Percentiles rank a stretch among this genome's conserved stretches.
Conservation (phyloP, 2,329 filamentous ascomycete genomes). For the Calonectria fujianensis region DNA sequence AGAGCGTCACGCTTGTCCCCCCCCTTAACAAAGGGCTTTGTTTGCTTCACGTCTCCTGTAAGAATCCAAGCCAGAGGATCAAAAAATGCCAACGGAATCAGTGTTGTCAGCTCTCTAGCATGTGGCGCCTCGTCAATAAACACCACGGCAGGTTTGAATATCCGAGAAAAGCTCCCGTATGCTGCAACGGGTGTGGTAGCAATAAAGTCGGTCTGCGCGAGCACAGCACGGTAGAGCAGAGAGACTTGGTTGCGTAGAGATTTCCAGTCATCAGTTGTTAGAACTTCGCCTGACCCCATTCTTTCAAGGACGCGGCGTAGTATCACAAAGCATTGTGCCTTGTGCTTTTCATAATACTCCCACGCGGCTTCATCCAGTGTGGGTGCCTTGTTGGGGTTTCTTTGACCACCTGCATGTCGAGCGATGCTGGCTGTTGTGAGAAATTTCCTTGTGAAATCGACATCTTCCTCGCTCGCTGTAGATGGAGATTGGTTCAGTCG, state of each 20-base stretch:
- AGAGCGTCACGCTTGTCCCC: slow-evolving; percentile 42
- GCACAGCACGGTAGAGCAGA: slow-evolving; percentile 62
- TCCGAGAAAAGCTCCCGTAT: slow-evolving; percentile 59
- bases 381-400: slow-evolving; percentile 56
- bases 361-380: slow-evolving; percentile 67
- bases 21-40: slow-evolving; percentile 64
- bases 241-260: slow-evolving; percentile 58
- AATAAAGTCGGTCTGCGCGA: slow-evolving; percentile 65
- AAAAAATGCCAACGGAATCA: slow-evolving; percentile 67
- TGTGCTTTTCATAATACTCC: slow-evolving; percentile 61
- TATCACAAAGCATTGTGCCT: slow-evolving; percentile 56
- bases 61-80: slow-evolving; percentile 66
- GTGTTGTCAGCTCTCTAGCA: slow-evolving; percentile 65
- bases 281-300: slow-evolving; percentile 55
- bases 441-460: slow-evolving; percentile 62
- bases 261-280: slow-evolving; percentile 55
- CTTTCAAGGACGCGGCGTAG: slow-evolving; percentile 62
- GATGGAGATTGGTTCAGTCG: slow-evolving; percentile 53
- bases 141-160: slow-evolving; percentile 88
- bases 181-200: slow-evolving; percentile 68
- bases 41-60: slow-evolving; percentile 67
- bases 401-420: slow-evolving; percentile 37
- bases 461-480: slow-evolving; percentile 2
- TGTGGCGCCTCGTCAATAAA: slow-evolving; percentile 84
- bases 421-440: slow-evolving; percentile 54